A percentile compares a stretch with the other conserved stretches of the same genome.
phyloP scores from a whole-genome alignment of 768 basidiomycete genomes.

The Boletus tomentosulus region DNA sequence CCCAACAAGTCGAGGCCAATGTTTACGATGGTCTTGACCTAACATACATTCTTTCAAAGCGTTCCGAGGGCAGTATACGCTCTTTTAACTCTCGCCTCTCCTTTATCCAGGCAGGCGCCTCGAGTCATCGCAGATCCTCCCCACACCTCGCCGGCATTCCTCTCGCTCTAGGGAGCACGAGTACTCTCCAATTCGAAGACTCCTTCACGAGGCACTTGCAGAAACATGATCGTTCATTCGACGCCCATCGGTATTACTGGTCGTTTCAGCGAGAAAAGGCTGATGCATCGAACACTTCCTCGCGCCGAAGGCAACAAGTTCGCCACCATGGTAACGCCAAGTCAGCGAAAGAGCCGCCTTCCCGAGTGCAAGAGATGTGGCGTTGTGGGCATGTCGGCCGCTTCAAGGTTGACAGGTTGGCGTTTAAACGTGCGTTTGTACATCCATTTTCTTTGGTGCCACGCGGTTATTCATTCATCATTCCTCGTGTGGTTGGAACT shows the following conservation, averaged over 20 bases:
- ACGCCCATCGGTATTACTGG: conserved; percentile 47
- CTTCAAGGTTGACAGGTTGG: conserved; percentile 54
- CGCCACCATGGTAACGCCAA: conserved; percentile 15
- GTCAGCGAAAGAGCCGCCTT: conserved; percentile 14
- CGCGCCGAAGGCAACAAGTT: conserved; percentile 22
- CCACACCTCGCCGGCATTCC: conserved; percentile 22
- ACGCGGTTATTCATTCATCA: background rate
- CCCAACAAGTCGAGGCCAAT: conserved; percentile 11
- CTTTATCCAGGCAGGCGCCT: conserved; percentile 6
- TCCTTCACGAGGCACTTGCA: conserved; percentile 36
- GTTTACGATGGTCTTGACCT: conserved; percentile 41
- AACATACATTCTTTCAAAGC: conserved; percentile 38
- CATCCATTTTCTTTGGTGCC: conserved; percentile 20
- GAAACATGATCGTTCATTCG: conserved; percentile 41
- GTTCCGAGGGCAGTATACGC: conserved; percentile 32
- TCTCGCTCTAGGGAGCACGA: conserved; percentile 30
- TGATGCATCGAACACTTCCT: conserved; percentile 27
- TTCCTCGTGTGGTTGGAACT: background rate
- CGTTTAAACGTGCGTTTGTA: conserved; percentile 33
- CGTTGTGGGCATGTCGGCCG: conserved; percentile 56
- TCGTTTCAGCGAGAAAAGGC: conserved; percentile 53
- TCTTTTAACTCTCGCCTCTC: conserved; percentile 26
- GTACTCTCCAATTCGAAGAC: conserved; percentile 37
- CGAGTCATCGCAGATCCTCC: conserved; percentile 16
- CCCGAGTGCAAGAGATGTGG: conserved; percentile 58